phyloP scores from a whole-genome alignment of 176 grass and related monocot genomes.

The Thalia dealbata region DNA sequence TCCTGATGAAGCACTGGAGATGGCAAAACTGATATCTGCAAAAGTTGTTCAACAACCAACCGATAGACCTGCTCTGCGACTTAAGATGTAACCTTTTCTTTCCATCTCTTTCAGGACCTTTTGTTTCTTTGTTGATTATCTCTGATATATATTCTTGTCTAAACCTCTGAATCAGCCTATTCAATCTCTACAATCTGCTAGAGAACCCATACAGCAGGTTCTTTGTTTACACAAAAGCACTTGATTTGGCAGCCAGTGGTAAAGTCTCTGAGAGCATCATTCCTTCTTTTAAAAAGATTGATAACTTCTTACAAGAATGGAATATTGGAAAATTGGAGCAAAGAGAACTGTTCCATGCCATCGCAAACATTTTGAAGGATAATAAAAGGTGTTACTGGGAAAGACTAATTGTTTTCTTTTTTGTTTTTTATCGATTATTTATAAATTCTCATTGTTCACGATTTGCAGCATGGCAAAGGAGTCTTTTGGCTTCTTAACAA shows the following conservation, averaged over 20 bases:
- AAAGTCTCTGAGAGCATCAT: slow-evolving; percentile 57
- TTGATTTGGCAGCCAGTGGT: slow-evolving; percentile 43
- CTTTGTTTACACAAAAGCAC: slow-evolving; percentile 66
- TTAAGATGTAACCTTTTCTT: slow-evolving; percentile 52
- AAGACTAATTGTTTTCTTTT: neutral
- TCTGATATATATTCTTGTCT: slow-evolving; percentile 3
- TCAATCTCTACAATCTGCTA: slow-evolving; percentile 77
- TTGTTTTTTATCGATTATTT: neutral
- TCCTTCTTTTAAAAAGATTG: slow-evolving; percentile 75
- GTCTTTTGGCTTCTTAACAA: slow-evolving; percentile 65
- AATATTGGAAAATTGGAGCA: slow-evolving; percentile 57
- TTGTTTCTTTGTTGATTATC: neutral
- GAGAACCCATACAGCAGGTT: slow-evolving; percentile 49
- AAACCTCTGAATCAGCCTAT: slow-evolving; percentile 33
- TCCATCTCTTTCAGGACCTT: neutral
- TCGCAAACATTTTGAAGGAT: slow-evolving; percentile 70
- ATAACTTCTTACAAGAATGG: slow-evolving; percentile 61
- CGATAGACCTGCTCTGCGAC: slow-evolving; percentile 54
- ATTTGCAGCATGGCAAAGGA: slow-evolving; percentile 62
- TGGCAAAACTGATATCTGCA: slow-evolving; percentile 55
- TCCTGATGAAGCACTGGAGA: slow-evolving; percentile 68
- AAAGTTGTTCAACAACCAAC: slow-evolving; percentile 57
- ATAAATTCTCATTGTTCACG: neutral
- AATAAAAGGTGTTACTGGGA: slow-evolving; percentile 39
- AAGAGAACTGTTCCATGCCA: slow-evolving; percentile 51